Base-by-base conservation (phyloP, 2,329 filamentous ascomycete genomes). In the Teratosphaeria gauchensis region DNA sequence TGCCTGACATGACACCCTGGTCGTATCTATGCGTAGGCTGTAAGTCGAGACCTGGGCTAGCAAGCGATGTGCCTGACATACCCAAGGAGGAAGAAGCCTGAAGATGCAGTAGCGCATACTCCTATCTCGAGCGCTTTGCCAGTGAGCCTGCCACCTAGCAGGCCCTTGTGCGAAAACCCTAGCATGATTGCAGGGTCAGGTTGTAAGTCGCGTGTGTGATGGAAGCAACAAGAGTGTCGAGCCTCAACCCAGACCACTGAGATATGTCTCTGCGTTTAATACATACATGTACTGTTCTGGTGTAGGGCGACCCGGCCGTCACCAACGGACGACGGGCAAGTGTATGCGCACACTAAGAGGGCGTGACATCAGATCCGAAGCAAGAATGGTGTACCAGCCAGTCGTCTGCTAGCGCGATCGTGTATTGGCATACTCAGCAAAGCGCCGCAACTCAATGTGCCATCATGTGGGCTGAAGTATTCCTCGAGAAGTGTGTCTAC, bases 1-100 rank as follows among this genome's bases (percentile, higher is more conserved):
- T 69, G 54, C 74, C 75, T 56, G 71, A 72, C 42, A 75, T 76
- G 28, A 76, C 54, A 21, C 56, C 46, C 61, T 62, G 42, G 42
- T 48, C 42, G n/a, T 48, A 48, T 1, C 42, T 48, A 21, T 48
- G 19, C 42, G 42, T 16, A 19, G 21, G 5, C 16, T 48, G n/a
- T 48, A 19, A 48, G 42, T n/a, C 42, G 4, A 21, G 4, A 4
- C 9, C n/a, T 21, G 19, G 42, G 16, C 42, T 7, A 21, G 19
- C 9, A 21, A 8, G n/a, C n/a, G 19, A 48, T 19, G 42, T 16
- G 42, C 42, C 21, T 3, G n/a, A 48, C 42, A 1, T 48, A 48
- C 42, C 42, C 42, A 48, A 48, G 42, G n/a, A 48, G 42, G n/a
- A 48, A 48, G 19, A 48, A 48, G n/a, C 42, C 42, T 19, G 42